phyloP scores from a whole-genome alignment of 495 filamentous ascomycete genomes.

The Tuber magnatum region DNA sequence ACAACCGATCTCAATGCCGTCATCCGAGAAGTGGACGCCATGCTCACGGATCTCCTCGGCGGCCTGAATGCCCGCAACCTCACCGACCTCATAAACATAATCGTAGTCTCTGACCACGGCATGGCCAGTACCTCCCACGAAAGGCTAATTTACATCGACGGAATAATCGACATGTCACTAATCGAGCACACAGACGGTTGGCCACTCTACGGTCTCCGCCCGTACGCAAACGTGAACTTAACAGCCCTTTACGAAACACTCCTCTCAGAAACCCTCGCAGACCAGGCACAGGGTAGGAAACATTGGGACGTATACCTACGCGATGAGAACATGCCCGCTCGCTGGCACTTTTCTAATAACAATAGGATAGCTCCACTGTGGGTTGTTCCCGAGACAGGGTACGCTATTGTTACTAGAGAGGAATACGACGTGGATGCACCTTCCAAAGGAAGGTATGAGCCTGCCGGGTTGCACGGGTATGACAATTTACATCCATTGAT shows the following conservation, averaged over 20 bases:
- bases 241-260: constrained; percentile 49
- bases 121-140: constrained; percentile 85
- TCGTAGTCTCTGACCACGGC: constrained; percentile 95
- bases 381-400: constrained; percentile 84
- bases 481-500: constrained; percentile 85
- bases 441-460: constrained; percentile 56
- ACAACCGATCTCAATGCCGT: constrained; percentile 76
- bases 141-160: constrained; percentile 88
- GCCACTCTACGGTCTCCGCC: constrained; percentile 82
- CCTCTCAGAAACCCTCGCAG: constrained; percentile 46
- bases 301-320: constrained; percentile 77
- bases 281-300: constrained; percentile 45
- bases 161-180: constrained; percentile 47
- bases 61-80: constrained; percentile 76
- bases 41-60: constrained; percentile 67
- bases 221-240: constrained; percentile 57
- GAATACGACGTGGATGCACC: constrained; percentile 66
- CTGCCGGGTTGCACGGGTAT: constrained; percentile 77
- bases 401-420: constrained; percentile 72
- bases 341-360: constrained; percentile 80
- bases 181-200: constrained; percentile 90
- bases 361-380: constrained; percentile 84
- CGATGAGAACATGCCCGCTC: constrained; percentile 73
- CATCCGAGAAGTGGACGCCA: constrained; percentile 66
- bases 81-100: constrained; percentile 83